Base-by-base conservation (phyloP, 78 protist species). In the Mantamonas sphyraenae region DNA sequence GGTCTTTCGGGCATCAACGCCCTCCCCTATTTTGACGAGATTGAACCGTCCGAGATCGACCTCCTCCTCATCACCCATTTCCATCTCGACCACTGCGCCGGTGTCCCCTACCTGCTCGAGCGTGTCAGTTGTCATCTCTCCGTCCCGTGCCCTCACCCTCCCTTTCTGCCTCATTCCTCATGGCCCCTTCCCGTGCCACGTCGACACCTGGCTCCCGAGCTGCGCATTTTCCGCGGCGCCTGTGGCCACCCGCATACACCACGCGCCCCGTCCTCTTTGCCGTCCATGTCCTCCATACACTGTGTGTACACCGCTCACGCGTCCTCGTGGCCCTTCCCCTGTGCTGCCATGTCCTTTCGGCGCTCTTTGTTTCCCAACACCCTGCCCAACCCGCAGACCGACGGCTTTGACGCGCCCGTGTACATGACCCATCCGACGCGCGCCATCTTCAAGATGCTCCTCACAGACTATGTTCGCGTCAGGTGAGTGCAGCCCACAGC, bases 391-490 rank as follows among this genome's bases (percentile, higher is more conserved):
- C n/a, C n/a, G n/a, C n/a, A n/a, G n/a, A n/a, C n/a, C n/a, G n/a
- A n/a, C n/a, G n/a, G n/a, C 53, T 96, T 95, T 63, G 57, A 71
- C 31, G 99, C 98, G 34, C 76, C 77, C 24, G 77, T 89, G 12
- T 90, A 75, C 75, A 97, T 97, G 99, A 97, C 98, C 30, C 95
- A 80, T 39, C 94, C 99, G 16, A 95, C 99, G 0, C 84, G 77
- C 53, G 90, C 91, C 22, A 74, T 95, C 55, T 92, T 64, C 76
- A 68, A 86, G 37, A 38, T 90, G 67, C 64, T 93, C 24, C 45
- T 95, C 57, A 12, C 79, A 1, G 98, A 95, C 58, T 91, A 62
- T 71, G 45, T 87, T 17, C 45, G 81, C 16, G 80, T 88, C 33
- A 69, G 59, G 60, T 39, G 19, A 65, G 39, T 30, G 28, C 53